Evolutionary conservation across 2,329 filamentous ascomycete genomes (phyloP).

Genomic region (Emergomyces africanus): DNA sequence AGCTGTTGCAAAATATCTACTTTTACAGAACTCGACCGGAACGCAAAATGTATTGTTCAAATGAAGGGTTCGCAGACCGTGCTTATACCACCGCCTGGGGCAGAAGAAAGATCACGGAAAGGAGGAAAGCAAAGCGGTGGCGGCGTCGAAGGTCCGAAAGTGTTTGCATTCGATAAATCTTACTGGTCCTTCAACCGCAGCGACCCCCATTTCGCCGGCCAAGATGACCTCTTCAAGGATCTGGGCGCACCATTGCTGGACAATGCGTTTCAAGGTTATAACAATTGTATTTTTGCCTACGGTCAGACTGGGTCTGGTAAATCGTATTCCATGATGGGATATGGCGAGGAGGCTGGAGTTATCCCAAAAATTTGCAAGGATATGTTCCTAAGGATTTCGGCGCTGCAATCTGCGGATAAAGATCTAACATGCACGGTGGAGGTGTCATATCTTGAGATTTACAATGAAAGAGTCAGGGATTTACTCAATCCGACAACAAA

Average conservation of each 20-base stretch:
- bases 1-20: neutral
- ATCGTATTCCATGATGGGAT: slow-evolving; percentile 99
- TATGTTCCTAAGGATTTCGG: slow-evolving; percentile 81
- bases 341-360: slow-evolving; percentile 87
- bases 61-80: slow-evolving; percentile 93
- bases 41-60: slow-evolving; percentile 90
- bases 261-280: slow-evolving; percentile 97
- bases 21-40: slow-evolving; percentile 66
- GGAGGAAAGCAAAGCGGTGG: slow-evolving; percentile 33
- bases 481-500: slow-evolving; percentile 90
- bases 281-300: slow-evolving; percentile 99
- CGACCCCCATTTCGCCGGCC: slow-evolving; percentile 73
- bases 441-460: slow-evolving; percentile 97
- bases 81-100: slow-evolving; percentile 58
- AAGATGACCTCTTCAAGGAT: slow-evolving; percentile 79
- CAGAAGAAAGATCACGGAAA: slow-evolving; percentile 28
- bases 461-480: slow-evolving; percentile 95
- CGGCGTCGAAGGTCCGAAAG: slow-evolving; percentile 57
- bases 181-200: slow-evolving; percentile 95
- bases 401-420: slow-evolving; percentile 56
- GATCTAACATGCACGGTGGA: slow-evolving; percentile 83
- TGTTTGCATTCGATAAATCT: slow-evolving; percentile 90
- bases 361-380: slow-evolving; percentile 95
- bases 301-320: slow-evolving; percentile 98
- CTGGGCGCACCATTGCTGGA: slow-evolving; percentile 82